Conservation (phyloP, 2,329 filamentous ascomycete genomes). For the Coniella vitis region DNA sequence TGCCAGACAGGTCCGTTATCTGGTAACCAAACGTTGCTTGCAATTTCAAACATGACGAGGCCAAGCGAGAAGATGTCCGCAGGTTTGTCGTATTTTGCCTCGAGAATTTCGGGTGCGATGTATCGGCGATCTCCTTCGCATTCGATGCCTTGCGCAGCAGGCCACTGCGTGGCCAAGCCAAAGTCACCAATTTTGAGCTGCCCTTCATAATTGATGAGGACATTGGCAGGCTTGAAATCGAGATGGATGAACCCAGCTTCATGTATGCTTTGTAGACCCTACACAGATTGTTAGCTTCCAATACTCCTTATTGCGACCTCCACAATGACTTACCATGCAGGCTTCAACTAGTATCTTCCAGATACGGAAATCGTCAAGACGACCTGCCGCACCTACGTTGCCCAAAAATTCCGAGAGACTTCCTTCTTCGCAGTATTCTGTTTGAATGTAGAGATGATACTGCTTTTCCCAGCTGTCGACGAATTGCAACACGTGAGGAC, state of each 20-base stretch:
- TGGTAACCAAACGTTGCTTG: slow-evolving; percentile 86
- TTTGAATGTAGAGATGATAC: slow-evolving; percentile 89
- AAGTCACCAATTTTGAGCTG: slow-evolving; percentile 82
- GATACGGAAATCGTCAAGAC: slow-evolving; percentile 93
- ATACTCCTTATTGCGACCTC: background rate
- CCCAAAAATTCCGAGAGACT: slow-evolving; percentile 80
- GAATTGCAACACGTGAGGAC: slow-evolving; percentile 80
- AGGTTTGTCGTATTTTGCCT: slow-evolving; percentile 80
- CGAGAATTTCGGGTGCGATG: slow-evolving; percentile 86
- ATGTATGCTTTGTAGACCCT: slow-evolving; percentile 89
- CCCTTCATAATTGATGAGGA: slow-evolving; percentile 75
- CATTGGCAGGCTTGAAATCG: slow-evolving; percentile 78
- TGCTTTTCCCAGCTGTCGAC: slow-evolving; percentile 84
- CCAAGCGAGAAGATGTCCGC: slow-evolving; percentile 92
- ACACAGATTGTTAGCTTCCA: slow-evolving; percentile 23
- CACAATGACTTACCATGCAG: slow-evolving; percentile 55
- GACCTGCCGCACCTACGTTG: slow-evolving; percentile 74
- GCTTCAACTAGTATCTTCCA: slow-evolving; percentile 96
- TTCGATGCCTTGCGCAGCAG: slow-evolving; percentile 69
- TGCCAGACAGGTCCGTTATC: slow-evolving; percentile 92
- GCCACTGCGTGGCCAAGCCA: slow-evolving; percentile 73
- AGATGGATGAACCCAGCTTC: slow-evolving; percentile 79
- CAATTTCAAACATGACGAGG: slow-evolving; percentile 89
- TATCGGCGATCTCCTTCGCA: slow-evolving; percentile 95
- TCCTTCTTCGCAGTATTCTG: slow-evolving; percentile 92